These are phyloP conservation scores for Graphiopsis chlorocephala DNA, from an alignment of 2,329 filamentous ascomycete species.

Conservation along the genomic window DNA sequence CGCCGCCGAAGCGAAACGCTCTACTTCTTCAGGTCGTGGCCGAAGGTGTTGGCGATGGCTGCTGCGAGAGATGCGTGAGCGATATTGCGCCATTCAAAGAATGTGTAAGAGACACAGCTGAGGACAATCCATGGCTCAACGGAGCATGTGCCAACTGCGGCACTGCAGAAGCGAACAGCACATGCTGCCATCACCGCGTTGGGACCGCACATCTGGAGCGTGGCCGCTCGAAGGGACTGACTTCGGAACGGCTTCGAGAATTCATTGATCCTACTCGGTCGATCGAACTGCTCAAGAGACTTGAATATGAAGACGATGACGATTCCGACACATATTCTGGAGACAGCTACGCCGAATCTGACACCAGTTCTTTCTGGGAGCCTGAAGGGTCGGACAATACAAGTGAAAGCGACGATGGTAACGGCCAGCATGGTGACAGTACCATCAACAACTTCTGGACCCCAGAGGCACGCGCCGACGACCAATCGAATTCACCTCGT, in stretches of 20 bases:
- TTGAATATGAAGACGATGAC: not conserved
- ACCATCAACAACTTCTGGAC: not conserved
- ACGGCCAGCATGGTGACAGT: not conserved
- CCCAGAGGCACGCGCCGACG: not conserved
- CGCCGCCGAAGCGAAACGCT: not conserved
- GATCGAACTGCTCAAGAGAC: not conserved
- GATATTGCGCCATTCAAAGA: not conserved
- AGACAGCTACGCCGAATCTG: not conserved
- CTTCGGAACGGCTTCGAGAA: not conserved
- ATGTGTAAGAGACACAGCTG: not conserved
- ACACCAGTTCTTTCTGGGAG: not conserved
- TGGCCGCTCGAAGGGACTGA: not conserved
- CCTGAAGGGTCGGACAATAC: not conserved
- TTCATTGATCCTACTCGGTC: not conserved
- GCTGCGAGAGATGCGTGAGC: not conserved
- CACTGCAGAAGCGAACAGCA: not conserved
- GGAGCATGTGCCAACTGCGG: constrained; percentile 1
- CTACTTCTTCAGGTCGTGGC: not conserved
- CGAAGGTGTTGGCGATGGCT: not conserved
- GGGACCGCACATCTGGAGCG: not conserved
- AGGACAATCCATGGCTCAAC: not conserved
- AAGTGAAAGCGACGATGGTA: not conserved
- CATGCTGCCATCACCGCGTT: not conserved
- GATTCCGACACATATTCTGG: not conserved
- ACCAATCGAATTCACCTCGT: not conserved